Percentiles rank a stretch among this genome's conserved stretches.
Conservation (phyloP, 352 stramenopile genomes). For the Achlya hypogyna region DNA sequence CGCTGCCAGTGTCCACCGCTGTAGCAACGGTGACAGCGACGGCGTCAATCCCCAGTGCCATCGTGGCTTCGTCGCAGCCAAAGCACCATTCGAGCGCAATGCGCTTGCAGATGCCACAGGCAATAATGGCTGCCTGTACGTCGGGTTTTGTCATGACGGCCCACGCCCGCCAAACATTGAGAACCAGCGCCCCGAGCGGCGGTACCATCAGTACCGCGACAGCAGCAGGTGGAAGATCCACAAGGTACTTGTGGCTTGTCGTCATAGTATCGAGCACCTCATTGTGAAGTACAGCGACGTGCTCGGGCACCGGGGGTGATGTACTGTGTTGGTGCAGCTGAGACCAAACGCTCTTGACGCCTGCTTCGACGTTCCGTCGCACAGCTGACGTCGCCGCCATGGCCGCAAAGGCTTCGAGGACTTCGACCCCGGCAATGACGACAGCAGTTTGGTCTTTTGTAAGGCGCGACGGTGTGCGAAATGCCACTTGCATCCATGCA, state of each 20-base stretch:
- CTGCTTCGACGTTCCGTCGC: not conserved
- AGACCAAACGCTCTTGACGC: too few species aligned
- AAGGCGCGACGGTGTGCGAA: not conserved
- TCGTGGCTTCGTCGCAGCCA: not conserved
- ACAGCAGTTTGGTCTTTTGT: not conserved
- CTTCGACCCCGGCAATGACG: not conserved
- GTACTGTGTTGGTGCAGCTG: not conserved
- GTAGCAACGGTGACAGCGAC: too few species aligned
- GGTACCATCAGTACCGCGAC: not conserved
- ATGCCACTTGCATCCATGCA: not conserved
- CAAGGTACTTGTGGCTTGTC: not conserved
- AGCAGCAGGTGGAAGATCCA: not conserved
- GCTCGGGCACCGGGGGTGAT: not conserved
- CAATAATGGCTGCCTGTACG: not conserved
- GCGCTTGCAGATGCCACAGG: not conserved
- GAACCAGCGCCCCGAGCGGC: not conserved
- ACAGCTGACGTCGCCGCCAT: not conserved
- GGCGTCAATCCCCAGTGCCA: not conserved
- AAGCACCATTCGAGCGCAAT: not conserved
- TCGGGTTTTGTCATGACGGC: not conserved
- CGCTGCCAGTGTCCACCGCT: not conserved
- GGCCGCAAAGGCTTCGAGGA: not conserved
- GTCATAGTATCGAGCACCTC: not conserved
- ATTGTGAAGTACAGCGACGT: not conserved
- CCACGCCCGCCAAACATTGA: not conserved